Evolutionary conservation across 2,329 filamentous ascomycete species (phyloP).

Genomic region (Sporothrix curviconia): DNA sequence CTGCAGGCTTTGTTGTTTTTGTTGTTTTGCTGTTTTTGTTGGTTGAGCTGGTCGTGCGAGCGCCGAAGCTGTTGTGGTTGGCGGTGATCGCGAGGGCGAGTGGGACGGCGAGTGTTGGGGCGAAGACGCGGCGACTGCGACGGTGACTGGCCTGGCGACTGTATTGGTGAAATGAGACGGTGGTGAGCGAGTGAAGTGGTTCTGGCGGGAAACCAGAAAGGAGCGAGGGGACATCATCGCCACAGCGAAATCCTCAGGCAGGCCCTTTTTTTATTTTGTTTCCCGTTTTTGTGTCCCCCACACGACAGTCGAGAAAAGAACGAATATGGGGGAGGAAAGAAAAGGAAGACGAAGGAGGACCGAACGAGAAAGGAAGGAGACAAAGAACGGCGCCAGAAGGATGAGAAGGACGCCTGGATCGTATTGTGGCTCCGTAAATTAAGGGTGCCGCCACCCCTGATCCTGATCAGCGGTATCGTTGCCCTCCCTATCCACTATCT

Average conservation of each 20-base stretch:
- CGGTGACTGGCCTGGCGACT: too few relatives aligned
- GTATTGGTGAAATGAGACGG: conserved; percentile 16
- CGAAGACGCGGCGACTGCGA: conserved; percentile 7
- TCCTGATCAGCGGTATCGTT: conserved; percentile 7
- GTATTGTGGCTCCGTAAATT: conserved; percentile 5
- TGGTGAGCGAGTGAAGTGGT: conserved; percentile 22
- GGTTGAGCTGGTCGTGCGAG: too few relatives aligned
- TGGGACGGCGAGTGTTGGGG: conserved; percentile 6
- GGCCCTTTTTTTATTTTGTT: too few relatives aligned
- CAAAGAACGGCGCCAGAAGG: background rate
- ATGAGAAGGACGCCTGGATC: background rate
- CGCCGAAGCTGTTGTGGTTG: too few relatives aligned
- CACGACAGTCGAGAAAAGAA: background rate
- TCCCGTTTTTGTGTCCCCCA: too few relatives aligned
- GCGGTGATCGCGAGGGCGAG: conserved; percentile 4
- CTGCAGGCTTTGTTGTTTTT: too few relatives aligned
- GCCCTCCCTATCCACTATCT: conserved; percentile 9
- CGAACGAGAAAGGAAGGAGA: background rate
- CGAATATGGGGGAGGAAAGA: background rate
- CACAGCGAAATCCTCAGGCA: background rate
- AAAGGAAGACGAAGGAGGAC: background rate
- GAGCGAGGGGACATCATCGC: conserved; percentile 35
- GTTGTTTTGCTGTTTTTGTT: too few relatives aligned
- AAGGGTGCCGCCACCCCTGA: conserved; percentile 4
- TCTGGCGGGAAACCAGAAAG: conserved; percentile 32